phyloP scores from a whole-genome alignment of 2,329 filamentous ascomycete species.

The Spiromastix sp. region DNA sequence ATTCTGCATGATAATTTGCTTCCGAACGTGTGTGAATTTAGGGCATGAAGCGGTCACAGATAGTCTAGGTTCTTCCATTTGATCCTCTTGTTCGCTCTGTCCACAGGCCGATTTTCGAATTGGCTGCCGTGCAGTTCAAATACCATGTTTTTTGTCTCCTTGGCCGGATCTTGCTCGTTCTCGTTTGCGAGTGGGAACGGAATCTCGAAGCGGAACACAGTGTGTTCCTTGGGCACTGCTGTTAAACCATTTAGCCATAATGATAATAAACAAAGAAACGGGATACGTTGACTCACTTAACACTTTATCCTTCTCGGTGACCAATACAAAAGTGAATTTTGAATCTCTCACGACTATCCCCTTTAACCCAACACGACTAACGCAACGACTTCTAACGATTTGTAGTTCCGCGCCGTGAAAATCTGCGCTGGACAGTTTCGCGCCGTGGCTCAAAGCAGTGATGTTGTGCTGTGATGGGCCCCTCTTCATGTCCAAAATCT shows the following conservation, averaged over 20 bases:
- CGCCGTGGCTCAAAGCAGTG: slow-evolving; percentile 44
- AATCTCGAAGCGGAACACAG: slow-evolving; percentile 69
- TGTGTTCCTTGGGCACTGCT: slow-evolving; percentile 81
- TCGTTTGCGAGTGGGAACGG: slow-evolving; percentile 32
- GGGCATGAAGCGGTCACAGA: too few relatives aligned
- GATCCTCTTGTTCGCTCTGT: slow-evolving; percentile 85
- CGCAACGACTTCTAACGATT: slow-evolving; percentile 72
- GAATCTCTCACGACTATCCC: slow-evolving; percentile 87
- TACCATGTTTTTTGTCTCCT: slow-evolving; percentile 45
- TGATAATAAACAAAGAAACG: slow-evolving; percentile 1
- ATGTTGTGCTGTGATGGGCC: slow-evolving; percentile 24
- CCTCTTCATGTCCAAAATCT: slow-evolving; percentile 50
- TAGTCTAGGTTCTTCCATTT: slow-evolving; percentile 71
- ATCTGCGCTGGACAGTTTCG: slow-evolving; percentile 71
- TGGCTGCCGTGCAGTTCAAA: slow-evolving; percentile 86
- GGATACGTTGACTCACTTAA: slow-evolving; percentile 44
- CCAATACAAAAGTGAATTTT: slow-evolving; percentile 73
- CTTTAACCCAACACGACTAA: slow-evolving; percentile 67
- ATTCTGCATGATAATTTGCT: too few relatives aligned
- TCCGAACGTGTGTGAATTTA: too few relatives aligned
- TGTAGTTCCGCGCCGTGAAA: slow-evolving; percentile 79
- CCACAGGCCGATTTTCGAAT: slow-evolving; percentile 70
- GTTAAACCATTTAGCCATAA: slow-evolving; percentile 3
- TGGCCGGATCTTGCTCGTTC: slow-evolving; percentile 13
- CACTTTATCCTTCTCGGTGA: slow-evolving; percentile 59